Percentiles rank a stretch among this genome's conserved stretches.
Conservation (phyloP, 768 basidiomycete species). For the Psilocybe sp. region DNA sequence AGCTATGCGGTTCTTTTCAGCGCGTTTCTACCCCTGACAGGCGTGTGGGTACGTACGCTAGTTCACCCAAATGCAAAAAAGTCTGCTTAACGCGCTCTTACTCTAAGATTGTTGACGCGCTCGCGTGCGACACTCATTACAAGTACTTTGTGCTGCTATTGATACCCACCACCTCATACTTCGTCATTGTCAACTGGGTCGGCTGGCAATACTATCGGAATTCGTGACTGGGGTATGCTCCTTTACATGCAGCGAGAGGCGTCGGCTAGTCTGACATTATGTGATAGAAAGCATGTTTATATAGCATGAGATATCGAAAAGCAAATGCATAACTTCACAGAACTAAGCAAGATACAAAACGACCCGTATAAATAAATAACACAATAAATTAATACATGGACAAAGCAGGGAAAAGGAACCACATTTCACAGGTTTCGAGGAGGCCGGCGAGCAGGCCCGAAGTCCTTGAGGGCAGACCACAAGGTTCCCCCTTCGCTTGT, state of each 20-base stretch:
- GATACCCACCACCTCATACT: constrained; percentile 80
- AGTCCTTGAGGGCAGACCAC: constrained; percentile 20
- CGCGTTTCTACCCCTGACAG: constrained; percentile 54
- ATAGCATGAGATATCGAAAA: too few relatives aligned
- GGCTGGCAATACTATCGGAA: constrained; percentile 98
- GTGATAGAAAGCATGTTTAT: too few relatives aligned
- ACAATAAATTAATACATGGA: constrained; percentile 10
- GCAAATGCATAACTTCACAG: too few relatives aligned
- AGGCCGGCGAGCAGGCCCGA: constrained; percentile 13
- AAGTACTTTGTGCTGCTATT: constrained; percentile 82
- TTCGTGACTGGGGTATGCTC: constrained; percentile 44
- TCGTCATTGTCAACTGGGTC: constrained; percentile 97
- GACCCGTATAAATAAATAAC: constrained; percentile 13
- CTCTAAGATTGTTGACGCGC: constrained; percentile 55
- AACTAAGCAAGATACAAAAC: constrained; percentile 4
- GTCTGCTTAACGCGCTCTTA: not conserved
- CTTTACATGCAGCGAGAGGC: not conserved
- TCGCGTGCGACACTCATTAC: constrained; percentile 81
- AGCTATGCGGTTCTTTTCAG: constrained; percentile 66
- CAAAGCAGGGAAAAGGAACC: too few relatives aligned
- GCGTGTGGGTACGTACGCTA: constrained; percentile 43
- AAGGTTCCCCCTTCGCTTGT: constrained; percentile 14
- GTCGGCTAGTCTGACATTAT: not conserved
- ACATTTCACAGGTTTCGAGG: constrained; percentile 15
- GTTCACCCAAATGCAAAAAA: not conserved